A percentile compares a stretch with the other conserved stretches of the same genome.
Conservation (phyloP, 1,139 yeast genomes). For the Candida dubliniensis region DNA sequence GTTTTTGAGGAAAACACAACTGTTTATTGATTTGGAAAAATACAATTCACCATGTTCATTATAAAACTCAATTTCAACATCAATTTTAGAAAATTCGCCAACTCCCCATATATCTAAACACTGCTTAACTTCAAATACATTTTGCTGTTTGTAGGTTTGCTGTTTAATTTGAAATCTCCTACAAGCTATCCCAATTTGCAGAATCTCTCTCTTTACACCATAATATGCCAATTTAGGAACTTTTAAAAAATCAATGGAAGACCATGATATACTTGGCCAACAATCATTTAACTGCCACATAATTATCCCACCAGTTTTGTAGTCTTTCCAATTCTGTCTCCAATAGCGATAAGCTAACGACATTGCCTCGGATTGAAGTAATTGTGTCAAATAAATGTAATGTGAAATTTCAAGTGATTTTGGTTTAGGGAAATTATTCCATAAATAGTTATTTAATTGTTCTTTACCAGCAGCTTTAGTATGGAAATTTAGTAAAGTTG, state of each 20-base stretch:
- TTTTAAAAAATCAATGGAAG: constrained; percentile 39
- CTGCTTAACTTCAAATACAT: constrained; percentile 23
- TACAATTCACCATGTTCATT: constrained; percentile 15
- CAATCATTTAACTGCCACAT: constrained; percentile 57
- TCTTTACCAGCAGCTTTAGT: constrained; percentile 47
- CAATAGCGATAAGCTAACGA: constrained; percentile 46
- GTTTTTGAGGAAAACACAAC: constrained; percentile 27
- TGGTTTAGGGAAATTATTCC: constrained; percentile 39
- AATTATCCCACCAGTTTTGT: constrained; percentile 40
- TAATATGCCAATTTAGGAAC: constrained; percentile 47
- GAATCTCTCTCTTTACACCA: constrained; percentile 45
- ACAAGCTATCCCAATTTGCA: constrained; percentile 35
- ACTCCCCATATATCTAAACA: constrained; percentile 45
- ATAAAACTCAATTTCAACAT: constrained; percentile 29
- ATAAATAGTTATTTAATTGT: constrained; percentile 43
- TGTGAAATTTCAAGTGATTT: constrained; percentile 29
- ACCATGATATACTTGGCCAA: constrained; percentile 53
- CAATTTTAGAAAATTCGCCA: constrained; percentile 19
- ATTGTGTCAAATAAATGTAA: constrained; percentile 51
- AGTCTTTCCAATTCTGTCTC: constrained; percentile 46
- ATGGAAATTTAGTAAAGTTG: constrained; percentile 38
- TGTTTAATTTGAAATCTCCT: constrained; percentile 21
- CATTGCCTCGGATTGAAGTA: constrained; percentile 52
- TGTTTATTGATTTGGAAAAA: neutral
- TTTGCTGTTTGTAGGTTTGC: constrained; percentile 13